Evolutionary conservation across 1,284 basidiomycete genomes (phyloP), one percentile per base, ranked within the genome.

Genomic region (Cystobasidium sp.): DNA sequence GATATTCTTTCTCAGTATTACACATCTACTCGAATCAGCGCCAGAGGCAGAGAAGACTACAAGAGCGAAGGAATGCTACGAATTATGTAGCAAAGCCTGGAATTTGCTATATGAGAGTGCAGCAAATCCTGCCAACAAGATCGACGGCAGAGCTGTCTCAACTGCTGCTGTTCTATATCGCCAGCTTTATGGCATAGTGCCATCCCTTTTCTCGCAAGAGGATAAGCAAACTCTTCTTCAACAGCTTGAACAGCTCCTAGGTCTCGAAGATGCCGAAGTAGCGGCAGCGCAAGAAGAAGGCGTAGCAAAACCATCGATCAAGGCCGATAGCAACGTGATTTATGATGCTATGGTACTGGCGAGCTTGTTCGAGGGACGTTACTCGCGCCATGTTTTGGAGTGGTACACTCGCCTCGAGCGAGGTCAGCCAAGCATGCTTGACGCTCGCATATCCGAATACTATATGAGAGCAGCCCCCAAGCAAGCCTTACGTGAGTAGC

Each of bases 381-480:
- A 53, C 22, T 62, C 62, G 6, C 52, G 63, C 41, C 59, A 44
- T 46, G 18, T 62, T 6, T 37, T 58, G 22, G 51, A 56, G 1
- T 59, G 51, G 63, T 58, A 47, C 14, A 52, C 4, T 22, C 14
- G 31, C 3, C 10, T 68, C 7, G 9, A 24, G 53, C 37, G 47
- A 39, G 8, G 47, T 31, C 14, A 39, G 39, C 31, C 49, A 20
- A 46, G 20, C 37, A 44, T 65, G 24, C 31, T 73, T 9, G 51
- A 53, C 16, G 39, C 49, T 12, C 62, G 52, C n/a, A 7, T 22
- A 24, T 66, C 62, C 43, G 70, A 66, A 43, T 20, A 66, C 24
- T 47, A 64, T 39, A 73, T 73, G 70, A 73, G 56, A 31, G 52
- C 66, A 58, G 37, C 66, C 8, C 66, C 52, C 12, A 37, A 59